Conservation (phyloP, 441 rosid species). For the Croton setiger region DNA sequence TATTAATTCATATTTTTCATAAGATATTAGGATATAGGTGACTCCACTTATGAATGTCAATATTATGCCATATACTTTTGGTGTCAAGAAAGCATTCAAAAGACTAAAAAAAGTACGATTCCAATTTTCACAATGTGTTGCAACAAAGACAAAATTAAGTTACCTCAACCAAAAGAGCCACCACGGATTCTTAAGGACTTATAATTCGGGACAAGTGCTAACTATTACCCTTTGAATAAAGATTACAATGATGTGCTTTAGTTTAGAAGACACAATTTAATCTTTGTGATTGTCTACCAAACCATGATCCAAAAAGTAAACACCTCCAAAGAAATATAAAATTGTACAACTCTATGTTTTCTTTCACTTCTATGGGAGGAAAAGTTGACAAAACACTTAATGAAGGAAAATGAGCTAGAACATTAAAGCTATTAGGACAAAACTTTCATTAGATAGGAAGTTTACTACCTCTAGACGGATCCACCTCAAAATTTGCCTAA, state of each 20-base stretch:
- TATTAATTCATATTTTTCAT: no score
- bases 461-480: neutral
- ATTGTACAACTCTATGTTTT: slow-evolving; percentile 4
- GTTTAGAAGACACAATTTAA: no score
- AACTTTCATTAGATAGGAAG: neutral
- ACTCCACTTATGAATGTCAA: neutral
- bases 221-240: neutral
- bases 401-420: neutral
- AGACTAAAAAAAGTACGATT: no score
- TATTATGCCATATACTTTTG: neutral
- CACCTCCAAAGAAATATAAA: no score
- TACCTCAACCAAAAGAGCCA: neutral
- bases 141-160: neutral
- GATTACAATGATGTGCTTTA: no score
- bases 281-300: no score
- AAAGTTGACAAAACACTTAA: slow-evolving; percentile 6
- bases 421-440: neutral
- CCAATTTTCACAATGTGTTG: no score
- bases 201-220: neutral
- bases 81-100: neutral
- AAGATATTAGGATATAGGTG: neutral
- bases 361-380: slow-evolving; percentile 16
- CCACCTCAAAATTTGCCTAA: neutral
- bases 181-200: neutral
- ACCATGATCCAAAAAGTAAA: no score